These are phyloP conservation scores for Kwoniella sp. DNA, from an alignment of 768 basidiomycete species.

Conservation along the genomic window DNA sequence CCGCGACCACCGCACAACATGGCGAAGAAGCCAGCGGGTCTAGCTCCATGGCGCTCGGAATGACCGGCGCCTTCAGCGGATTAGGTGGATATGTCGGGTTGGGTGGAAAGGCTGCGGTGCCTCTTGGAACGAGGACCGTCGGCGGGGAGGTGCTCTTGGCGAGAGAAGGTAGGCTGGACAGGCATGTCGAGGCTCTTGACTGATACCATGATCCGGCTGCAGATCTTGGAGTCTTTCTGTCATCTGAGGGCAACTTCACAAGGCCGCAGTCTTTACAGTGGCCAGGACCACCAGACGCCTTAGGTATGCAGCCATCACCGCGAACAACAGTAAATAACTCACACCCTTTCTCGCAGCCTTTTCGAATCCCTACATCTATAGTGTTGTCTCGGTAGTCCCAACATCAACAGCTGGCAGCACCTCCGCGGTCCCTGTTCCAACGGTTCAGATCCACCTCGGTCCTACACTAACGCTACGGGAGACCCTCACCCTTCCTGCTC, in stretches of 20 bases:
- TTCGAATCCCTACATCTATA: constrained; percentile 43
- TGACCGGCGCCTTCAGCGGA: constrained; percentile 41
- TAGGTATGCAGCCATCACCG: constrained; percentile 24
- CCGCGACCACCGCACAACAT: neutral
- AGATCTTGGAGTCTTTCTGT: constrained; percentile 40
- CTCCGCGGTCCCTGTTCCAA: constrained; percentile 8
- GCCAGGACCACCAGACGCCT: constrained; percentile 42
- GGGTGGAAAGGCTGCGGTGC: constrained; percentile 34
- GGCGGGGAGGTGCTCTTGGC: constrained; percentile 40
- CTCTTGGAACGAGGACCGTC: constrained; percentile 32
- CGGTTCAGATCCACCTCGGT: constrained; percentile 38
- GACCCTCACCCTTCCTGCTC: constrained; percentile 24
- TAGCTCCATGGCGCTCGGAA: constrained; percentile 21
- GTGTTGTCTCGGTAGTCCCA: constrained; percentile 25
- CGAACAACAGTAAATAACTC: neutral
- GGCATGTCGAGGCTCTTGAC: neutral
- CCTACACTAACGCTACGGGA: constrained; percentile 33
- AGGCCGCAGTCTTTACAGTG: constrained; percentile 35
- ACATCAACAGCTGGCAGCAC: constrained; percentile 10
- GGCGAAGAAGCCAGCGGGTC: neutral
- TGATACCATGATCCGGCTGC: neutral
- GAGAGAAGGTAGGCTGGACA: constrained; percentile 34
- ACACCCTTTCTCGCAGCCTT: constrained; percentile 20
- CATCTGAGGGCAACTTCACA: constrained; percentile 39
- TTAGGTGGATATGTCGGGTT: constrained; percentile 49